A percentile compares a stretch with the other conserved stretches of the same genome.
Evolutionary conservation across 441 rosid species (phyloP).

Genomic region (Bruguiera hainesii): DNA sequence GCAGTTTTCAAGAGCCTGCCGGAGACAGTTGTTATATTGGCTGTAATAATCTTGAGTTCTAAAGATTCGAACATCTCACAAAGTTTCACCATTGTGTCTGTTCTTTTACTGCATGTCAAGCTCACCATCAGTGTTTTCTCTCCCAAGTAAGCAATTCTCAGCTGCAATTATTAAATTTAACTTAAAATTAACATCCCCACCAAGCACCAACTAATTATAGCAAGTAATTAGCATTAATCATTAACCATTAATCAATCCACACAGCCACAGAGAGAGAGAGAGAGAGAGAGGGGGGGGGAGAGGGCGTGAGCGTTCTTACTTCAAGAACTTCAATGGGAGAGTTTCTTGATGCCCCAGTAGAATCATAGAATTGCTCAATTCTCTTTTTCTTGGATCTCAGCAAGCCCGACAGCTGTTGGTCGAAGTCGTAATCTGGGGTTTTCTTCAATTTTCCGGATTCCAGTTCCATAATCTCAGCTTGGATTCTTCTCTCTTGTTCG

Average conservation of each 20-base stretch:
- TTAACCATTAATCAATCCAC: not conserved
- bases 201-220: not conserved
- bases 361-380: slow-evolving; percentile 27
- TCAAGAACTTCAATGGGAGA: slow-evolving; percentile 71
- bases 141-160: slow-evolving; percentile 61
- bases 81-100: slow-evolving; percentile 85
- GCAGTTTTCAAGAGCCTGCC: slow-evolving; percentile 73
- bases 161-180: slow-evolving; percentile 31
- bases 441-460: slow-evolving; percentile 52
- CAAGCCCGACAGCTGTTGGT: slow-evolving; percentile 50
- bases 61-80: slow-evolving; percentile 81
- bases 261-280: not conserved
- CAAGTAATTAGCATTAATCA: not conserved
- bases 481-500: slow-evolving; percentile 64
- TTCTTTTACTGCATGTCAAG: slow-evolving; percentile 72
- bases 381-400: slow-evolving; percentile 69
- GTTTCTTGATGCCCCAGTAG: slow-evolving; percentile 29
- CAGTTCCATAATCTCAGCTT: slow-evolving; percentile 64
- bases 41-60: slow-evolving; percentile 72
- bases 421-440: slow-evolving; percentile 36
- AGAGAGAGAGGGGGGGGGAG: not conserved
- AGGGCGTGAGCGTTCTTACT: slow-evolving; percentile 24
- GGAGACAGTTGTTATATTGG: slow-evolving; percentile 66
- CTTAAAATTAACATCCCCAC: not conserved
- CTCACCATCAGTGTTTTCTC: slow-evolving; percentile 72